Base-by-base conservation (phyloP, 306 rosid genomes). In the Cicer cuneatum region DNA sequence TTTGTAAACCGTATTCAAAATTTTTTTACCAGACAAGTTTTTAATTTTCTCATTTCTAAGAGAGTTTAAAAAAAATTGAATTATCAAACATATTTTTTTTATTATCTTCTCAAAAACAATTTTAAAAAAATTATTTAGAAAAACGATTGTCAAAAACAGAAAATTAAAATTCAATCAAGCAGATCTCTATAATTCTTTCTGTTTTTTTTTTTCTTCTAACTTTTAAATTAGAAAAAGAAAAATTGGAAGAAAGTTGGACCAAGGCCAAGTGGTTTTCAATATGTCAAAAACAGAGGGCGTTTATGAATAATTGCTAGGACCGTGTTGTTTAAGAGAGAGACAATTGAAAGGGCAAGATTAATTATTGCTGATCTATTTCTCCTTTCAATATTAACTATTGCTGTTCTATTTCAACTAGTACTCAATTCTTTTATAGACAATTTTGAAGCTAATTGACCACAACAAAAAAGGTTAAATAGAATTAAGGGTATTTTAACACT, bases 301-400 rank as follows among this genome's bases (percentile, higher is more conserved):
- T 66, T 73, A 53, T 67, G 75, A 54, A 69, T 63, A 70, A 45
- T 47, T 58, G 72, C 53, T 61, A 33, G 65, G 76, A 77, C 81
- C 58, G 38, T 66, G 52, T 73, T 56, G 38, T 39, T 58, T 43
- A 35, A 69, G 49, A 61, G 40, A 78, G 11, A 62, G 48, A 65
- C 38, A 38, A 15, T 43, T 7, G 61, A 48, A 37, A 64, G 41
- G 69, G 71, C 72, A 66, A 70, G 56, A 63, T 67, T 59, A 59
- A 29, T 62, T 62, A 42, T 69, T 65, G 78, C 18, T 29, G 57
- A 43, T 65, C 10, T 15, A 57, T 70, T 83, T 70, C 79, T n/a
- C n/a, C n/a, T n/a, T n/a, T n/a, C 72, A 66, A 70, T 48, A 63
- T 67, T 59, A 59, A 29, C 54, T 62, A 42, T 69, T 65, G 78